Conservation (phyloP, 805 yeast genomes). For the Wickerhamomyces queroliae region DNA sequence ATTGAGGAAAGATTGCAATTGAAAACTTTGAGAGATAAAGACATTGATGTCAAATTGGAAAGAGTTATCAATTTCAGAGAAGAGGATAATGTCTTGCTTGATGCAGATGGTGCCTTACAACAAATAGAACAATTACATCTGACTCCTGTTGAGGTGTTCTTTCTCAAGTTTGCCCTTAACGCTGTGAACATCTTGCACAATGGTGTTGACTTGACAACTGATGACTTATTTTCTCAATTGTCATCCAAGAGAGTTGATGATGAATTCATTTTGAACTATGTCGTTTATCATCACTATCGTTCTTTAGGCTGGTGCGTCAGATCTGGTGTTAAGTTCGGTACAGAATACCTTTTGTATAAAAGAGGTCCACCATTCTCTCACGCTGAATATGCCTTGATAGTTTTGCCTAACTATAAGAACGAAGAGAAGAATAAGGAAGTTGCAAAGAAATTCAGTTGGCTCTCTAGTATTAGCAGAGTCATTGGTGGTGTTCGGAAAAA, state of each 20-base stretch:
- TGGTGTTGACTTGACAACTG: slow-evolving; percentile 11
- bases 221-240: slow-evolving; percentile 11
- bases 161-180: slow-evolving; percentile 54
- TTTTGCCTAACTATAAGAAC: slow-evolving; percentile 35
- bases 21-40: slow-evolving; percentile 26
- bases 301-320: slow-evolving; percentile 93
- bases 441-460: slow-evolving; percentile 48
- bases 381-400: slow-evolving; percentile 74
- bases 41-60: slow-evolving; percentile 17
- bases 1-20: slow-evolving; percentile 26
- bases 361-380: slow-evolving; percentile 95
- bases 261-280: slow-evolving; percentile 38
- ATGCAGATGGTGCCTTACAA: slow-evolving; percentile 25
- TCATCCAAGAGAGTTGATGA: slow-evolving; percentile 13
- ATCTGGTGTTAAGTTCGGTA: slow-evolving; percentile 87
- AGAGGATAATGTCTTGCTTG: slow-evolving; percentile 31
- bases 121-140: slow-evolving; percentile 44
- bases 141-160: slow-evolving; percentile 71
- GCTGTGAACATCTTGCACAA: slow-evolving; percentile 31
- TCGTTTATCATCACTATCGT: slow-evolving; percentile 80
- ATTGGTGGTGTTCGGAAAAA: slow-evolving; percentile 83
- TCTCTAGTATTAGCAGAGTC: slow-evolving; percentile 69
- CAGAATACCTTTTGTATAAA: slow-evolving; percentile 76
- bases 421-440: slow-evolving; percentile 22
- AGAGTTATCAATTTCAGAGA: slow-evolving; percentile 20